A percentile compares a stretch with the other conserved stretches of the same genome.
Conservation (phyloP, 139 green algal genomes). For the Micractinium conductrix region DNA sequence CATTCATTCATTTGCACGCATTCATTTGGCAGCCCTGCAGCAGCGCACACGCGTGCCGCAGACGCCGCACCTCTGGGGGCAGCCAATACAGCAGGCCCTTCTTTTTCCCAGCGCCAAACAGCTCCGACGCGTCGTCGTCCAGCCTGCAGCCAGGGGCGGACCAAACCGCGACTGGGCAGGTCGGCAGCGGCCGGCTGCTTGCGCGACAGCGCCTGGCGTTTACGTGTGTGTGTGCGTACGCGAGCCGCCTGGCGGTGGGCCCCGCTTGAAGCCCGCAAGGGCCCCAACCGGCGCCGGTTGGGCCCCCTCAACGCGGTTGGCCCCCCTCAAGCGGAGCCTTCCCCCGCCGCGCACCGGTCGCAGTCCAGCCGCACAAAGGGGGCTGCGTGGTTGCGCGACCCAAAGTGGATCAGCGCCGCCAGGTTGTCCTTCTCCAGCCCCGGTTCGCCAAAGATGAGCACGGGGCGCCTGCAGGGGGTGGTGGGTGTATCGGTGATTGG, state of each 20-base stretch:
- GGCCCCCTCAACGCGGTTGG: too few species aligned
- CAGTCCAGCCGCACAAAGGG: slow-evolving; percentile 62
- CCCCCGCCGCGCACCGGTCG: background rate
- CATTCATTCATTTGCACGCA: too few species aligned
- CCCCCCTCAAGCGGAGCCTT: background rate
- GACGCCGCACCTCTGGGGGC: slow-evolving; percentile 15
- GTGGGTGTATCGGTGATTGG: too few species aligned
- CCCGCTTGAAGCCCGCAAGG: too few species aligned
- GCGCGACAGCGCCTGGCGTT: too few species aligned
- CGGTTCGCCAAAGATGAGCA: slow-evolving; percentile 76
- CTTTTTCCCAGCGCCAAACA: slow-evolving; percentile 65
- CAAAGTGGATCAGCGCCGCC: slow-evolving; percentile 70
- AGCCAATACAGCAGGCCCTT: slow-evolving; percentile 67
- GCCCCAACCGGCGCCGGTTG: too few species aligned
- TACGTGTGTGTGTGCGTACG: too few species aligned
- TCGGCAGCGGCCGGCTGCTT: too few species aligned
- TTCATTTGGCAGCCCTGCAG: too few species aligned
- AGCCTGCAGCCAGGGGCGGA: slow-evolving; percentile 35
- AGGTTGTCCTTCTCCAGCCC: slow-evolving; percentile 70
- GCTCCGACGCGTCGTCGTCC: slow-evolving; percentile 46
- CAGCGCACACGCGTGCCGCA: background rate
- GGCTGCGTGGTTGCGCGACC: slow-evolving; percentile 37
- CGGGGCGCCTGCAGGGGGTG: slow-evolving; percentile 31
- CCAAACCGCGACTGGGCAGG: too few species aligned
- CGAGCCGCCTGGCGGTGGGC: too few species aligned